A percentile compares a stretch with the other conserved stretches of the same genome.
phyloP scores from a whole-genome alignment of 2,329 filamentous ascomycete species.

The Colletotrichum sp. region DNA sequence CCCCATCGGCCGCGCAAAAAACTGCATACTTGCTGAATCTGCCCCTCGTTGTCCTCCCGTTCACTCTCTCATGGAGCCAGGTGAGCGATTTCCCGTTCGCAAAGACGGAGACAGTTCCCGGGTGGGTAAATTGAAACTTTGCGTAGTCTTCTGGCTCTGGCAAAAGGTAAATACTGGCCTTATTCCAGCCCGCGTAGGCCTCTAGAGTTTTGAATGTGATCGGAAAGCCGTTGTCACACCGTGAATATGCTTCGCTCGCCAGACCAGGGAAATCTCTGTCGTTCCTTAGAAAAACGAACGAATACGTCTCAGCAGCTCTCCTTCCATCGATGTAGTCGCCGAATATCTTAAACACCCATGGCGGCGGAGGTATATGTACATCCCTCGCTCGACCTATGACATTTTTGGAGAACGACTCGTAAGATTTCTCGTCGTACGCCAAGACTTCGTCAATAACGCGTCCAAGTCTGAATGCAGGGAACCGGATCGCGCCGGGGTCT shows the following conservation, averaged over 20 bases:
- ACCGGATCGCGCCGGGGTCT: background rate
- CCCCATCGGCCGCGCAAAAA: background rate
- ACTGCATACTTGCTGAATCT: background rate
- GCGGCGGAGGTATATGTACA: background rate
- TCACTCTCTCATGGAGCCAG: background rate
- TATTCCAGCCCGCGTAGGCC: background rate
- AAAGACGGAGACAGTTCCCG: background rate
- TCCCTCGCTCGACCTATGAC: background rate
- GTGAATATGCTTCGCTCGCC: accelerated
- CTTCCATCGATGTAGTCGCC: background rate
- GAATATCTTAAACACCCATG: background rate
- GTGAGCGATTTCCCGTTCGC: background rate
- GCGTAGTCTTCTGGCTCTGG: background rate
- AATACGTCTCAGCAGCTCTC: background rate
- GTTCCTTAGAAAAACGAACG: background rate
- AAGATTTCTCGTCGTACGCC: background rate
- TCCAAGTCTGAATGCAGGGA: background rate
- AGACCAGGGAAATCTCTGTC: accelerated
- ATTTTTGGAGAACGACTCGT: accelerated
- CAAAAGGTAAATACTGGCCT: background rate
- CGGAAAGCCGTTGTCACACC: accelerated
- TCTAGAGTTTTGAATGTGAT: background rate
- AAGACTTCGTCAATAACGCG: background rate
- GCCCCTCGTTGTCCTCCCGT: background rate
- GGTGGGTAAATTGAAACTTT: background rate